Percentiles rank a stretch among this genome's conserved stretches.
phyloP scores from a whole-genome alignment of 2,329 filamentous ascomycete species.

The Arthrobotrys sinensis region DNA sequence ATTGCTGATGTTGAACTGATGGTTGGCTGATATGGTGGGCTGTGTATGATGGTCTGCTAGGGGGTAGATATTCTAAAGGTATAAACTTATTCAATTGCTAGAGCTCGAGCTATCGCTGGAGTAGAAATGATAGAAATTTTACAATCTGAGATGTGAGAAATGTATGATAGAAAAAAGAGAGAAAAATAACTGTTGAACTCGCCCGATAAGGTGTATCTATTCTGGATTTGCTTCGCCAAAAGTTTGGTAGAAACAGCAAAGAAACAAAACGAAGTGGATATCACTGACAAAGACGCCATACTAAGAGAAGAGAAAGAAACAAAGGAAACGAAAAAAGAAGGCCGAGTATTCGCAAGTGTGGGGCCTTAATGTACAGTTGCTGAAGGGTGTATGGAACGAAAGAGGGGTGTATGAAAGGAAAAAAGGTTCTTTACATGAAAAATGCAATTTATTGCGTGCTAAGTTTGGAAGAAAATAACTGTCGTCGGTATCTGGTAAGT shows the following conservation, averaged over 20 bases:
- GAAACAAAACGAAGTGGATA: constrained; percentile 29
- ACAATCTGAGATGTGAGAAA: constrained; percentile 14
- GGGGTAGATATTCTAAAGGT: neutral
- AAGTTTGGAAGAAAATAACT: neutral
- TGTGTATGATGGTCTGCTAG: neutral
- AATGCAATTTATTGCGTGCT: constrained; percentile 18
- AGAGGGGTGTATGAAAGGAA: constrained; percentile 2
- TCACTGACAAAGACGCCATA: constrained; percentile 43
- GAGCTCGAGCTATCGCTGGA: too few species aligned
- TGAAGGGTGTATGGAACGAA: neutral
- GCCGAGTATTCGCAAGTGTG: neutral
- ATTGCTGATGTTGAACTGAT: constrained; percentile 26
- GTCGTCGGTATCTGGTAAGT: constrained; percentile 2
- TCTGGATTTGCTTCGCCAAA: constrained; percentile 33
- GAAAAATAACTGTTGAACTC: constrained; percentile 2
- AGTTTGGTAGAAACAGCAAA: neutral
- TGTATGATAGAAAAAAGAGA: constrained; percentile 1
- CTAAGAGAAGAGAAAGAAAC: neutral
- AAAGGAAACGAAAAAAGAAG: neutral
- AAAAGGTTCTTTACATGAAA: constrained; percentile 19
- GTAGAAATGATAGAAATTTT: neutral
- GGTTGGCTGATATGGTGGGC: neutral
- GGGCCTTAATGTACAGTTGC: constrained; percentile 23
- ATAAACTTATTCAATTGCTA: neutral
- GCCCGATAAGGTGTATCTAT: constrained; percentile 25